Percentiles rank a stretch among this genome's conserved stretches.
These are phyloP conservation scores for Vigna unguiculata DNA, from an alignment of 306 rosid genomes.

Conservation along the genomic window DNA sequence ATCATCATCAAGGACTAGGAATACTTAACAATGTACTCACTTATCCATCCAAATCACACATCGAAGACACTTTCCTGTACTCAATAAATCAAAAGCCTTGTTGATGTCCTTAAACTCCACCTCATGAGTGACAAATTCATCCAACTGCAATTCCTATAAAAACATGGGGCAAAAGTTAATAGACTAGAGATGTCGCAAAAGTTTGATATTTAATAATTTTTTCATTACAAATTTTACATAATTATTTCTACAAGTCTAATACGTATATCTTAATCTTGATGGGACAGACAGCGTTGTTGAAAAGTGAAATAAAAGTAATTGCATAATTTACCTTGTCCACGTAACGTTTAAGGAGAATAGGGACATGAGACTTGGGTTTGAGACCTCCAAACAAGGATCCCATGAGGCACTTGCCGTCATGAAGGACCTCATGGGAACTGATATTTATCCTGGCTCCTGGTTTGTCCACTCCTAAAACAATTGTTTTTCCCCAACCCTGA, in stretches of 20 bases:
- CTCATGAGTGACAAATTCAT: conserved; percentile 73
- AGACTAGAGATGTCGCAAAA: background rate
- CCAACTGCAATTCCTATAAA: conserved; percentile 69
- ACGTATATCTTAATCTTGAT: background rate
- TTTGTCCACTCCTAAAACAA: conserved; percentile 76
- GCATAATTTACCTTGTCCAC: conserved; percentile 44
- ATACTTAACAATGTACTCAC: conserved; percentile 38
- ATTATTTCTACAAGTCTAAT: background rate
- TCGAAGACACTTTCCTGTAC: conserved; percentile 61
- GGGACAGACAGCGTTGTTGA: background rate
- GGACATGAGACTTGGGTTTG: conserved; percentile 76
- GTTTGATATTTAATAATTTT: background rate
- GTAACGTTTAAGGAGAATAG: conserved; percentile 68
- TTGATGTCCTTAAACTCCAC: conserved; percentile 70
- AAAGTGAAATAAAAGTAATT: background rate
- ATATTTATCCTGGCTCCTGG: conserved; percentile 61
- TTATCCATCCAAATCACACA: conserved; percentile 75
- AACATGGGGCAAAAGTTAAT: background rate
- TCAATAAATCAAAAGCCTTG: conserved; percentile 70
- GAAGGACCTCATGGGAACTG: conserved; percentile 61
- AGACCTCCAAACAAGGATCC: conserved; percentile 86
- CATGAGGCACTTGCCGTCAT: conserved; percentile 62
- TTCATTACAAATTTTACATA: background rate
- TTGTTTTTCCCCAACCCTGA: conserved; percentile 95
- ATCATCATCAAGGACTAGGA: conserved; percentile 1